A percentile compares a stretch with the other conserved stretches of the same genome.
Evolutionary conservation across 495 filamentous ascomycete species (phyloP).

Genomic region (Podospora comata): DNA sequence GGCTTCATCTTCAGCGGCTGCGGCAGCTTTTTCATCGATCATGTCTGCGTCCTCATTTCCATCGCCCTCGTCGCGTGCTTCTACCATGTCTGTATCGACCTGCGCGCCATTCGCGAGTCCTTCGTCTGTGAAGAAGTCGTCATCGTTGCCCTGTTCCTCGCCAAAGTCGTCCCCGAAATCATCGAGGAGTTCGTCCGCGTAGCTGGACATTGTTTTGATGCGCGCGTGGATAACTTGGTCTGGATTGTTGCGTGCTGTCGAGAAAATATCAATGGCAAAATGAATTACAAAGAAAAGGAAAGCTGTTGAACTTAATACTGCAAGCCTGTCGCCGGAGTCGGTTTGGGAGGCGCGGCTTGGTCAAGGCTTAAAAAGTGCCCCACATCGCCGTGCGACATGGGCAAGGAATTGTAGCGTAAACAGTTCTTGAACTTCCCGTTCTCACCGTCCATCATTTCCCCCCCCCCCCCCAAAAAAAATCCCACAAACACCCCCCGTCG

Average conservation of each 20-base stretch:
- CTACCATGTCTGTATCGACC: conserved; percentile 34
- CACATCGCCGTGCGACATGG: background rate
- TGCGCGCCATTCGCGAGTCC: conserved; percentile 18
- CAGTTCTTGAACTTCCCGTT: background rate
- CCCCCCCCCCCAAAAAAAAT: background rate
- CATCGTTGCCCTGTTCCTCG: conserved; percentile 43
- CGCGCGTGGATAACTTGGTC: conserved; percentile 17
- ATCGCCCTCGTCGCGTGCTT: conserved; percentile 40
- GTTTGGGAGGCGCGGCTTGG: background rate
- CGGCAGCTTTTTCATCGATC: conserved; percentile 47
- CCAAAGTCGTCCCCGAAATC: conserved; percentile 79
- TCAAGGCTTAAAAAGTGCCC: background rate
- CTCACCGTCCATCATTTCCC: background rate
- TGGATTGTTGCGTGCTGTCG: conserved; percentile 3
- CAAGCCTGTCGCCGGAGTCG: background rate
- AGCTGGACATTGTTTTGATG: conserved; percentile 59
- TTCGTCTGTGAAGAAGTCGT: conserved; percentile 38
- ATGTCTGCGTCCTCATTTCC: conserved; percentile 45
- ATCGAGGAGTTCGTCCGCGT: conserved; percentile 78
- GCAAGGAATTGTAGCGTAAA: background rate
- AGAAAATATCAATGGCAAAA: background rate
- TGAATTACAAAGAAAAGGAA: background rate
- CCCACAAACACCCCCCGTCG: background rate
- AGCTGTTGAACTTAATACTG: background rate
- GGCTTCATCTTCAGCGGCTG: conserved; percentile 57